These are phyloP conservation scores for Torulaspora maleeae DNA, from an alignment of 805 yeast genomes.

Conservation along the genomic window DNA sequence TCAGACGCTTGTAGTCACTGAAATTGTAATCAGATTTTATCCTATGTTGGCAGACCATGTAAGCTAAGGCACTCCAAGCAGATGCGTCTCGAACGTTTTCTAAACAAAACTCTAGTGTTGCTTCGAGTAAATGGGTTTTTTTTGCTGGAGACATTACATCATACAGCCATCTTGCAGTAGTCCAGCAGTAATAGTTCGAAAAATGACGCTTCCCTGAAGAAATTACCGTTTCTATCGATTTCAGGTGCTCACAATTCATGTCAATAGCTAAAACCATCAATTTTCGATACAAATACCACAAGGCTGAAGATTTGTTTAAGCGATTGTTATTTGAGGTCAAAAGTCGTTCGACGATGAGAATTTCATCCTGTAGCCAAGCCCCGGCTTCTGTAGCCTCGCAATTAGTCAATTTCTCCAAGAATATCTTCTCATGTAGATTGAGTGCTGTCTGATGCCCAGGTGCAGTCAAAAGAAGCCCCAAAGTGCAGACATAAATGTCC, in stretches of 20 bases:
- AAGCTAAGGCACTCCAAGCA: constrained; percentile 34
- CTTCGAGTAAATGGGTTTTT: constrained; percentile 11
- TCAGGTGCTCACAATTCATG: background rate
- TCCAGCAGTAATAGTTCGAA: constrained; percentile 41
- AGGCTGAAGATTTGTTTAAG: constrained; percentile 39
- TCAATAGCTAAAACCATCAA: constrained; percentile 19
- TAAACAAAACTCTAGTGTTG: constrained; percentile 28
- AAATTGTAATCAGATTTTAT: constrained; percentile 4
- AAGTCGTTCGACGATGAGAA: constrained; percentile 20
- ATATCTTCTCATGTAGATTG: constrained; percentile 30
- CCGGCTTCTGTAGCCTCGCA: constrained; percentile 1
- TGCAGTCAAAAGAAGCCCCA: constrained; percentile 36
- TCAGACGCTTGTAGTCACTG: constrained; percentile 9
- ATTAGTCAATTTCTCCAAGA: constrained; percentile 13
- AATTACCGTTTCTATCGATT: constrained; percentile 21
- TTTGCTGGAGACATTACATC: constrained; percentile 20
- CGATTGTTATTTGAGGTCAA: constrained; percentile 35
- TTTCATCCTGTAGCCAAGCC: constrained; percentile 17
- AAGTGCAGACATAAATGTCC: constrained; percentile 25
- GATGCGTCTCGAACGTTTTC: constrained; percentile 32
- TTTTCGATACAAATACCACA: constrained; percentile 37
- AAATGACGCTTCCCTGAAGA: constrained; percentile 34
- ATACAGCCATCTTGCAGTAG: constrained; percentile 34
- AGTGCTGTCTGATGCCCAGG: constrained; percentile 37
- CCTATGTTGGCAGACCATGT: constrained; percentile 18